Base-by-base conservation (phyloP, 164 flowering plant species). In the Echeveria elegans region DNA sequence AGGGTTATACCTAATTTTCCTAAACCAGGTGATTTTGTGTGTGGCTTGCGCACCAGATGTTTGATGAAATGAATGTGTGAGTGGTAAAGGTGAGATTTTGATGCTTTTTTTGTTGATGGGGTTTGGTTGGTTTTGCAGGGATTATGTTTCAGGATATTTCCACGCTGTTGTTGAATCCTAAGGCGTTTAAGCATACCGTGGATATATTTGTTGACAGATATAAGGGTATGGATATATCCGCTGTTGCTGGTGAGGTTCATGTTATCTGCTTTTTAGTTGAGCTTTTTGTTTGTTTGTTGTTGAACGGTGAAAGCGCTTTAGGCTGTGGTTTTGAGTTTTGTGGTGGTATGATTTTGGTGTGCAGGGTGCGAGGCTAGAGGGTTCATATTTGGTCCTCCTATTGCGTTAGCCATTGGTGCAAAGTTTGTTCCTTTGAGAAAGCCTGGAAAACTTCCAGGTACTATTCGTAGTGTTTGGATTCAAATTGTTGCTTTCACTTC, bases 101-200 rank as follows among this genome's bases (percentile, higher is more conserved):
- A 40, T 45, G 69, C 31, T 21, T 64, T 68, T 68, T 64, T 52
- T 64, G 18, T 52, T 64, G 18, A n/a, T 32, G 26, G 41, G 65
- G 6, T 23, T 72, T 40, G 45, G 15, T 40, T 40, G 45, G 15
- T 43, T 43, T 63, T 38, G 24, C 36, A 92, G 98, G 98, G 28
- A 92, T 92, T 43, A 89, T 89, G 96, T 92, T 92, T 75, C 98
- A 92, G 72, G 98, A 92, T 68, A 92, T 92, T 56, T 88, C 98
- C 15, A 88, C 98, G 24, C 74, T 92, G 78, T 71, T 92, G 71
- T 77, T 88, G 45, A 79, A 88, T 73, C 95, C 77, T 64, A 85
- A 86, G 79, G 95, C 85, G 16, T 92, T 92, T 71, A 92, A 86
- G 70, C 83, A 87, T 68, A 82, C 95, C 3, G 82, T 92, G 26